phyloP scores from a whole-genome alignment of 805 yeast genomes.

The Hagleromyces aurorensis region DNA sequence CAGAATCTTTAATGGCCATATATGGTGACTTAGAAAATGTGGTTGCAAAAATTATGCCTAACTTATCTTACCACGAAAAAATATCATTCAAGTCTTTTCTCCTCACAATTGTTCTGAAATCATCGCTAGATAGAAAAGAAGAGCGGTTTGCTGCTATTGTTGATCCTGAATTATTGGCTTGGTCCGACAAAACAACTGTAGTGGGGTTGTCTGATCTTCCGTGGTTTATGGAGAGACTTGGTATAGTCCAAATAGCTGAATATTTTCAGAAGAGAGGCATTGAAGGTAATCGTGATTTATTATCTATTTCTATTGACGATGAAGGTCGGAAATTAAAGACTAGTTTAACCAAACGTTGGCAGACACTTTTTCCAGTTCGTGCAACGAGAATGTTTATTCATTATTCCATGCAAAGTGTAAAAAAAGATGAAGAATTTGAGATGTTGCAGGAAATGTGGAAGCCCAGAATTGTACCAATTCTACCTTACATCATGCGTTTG shows the following conservation, averaged over 20 bases:
- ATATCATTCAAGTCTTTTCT: constrained; percentile 91
- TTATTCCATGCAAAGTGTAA: constrained; percentile 86
- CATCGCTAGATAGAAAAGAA: constrained; percentile 62
- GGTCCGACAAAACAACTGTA: constrained; percentile 89
- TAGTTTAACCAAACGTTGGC: constrained; percentile 84
- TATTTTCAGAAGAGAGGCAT: constrained; percentile 82
- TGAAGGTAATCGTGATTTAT: constrained; percentile 62
- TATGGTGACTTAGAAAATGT: constrained; percentile 78
- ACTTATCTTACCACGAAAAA: constrained; percentile 81
- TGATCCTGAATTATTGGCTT: constrained; percentile 84
- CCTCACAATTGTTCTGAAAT: constrained; percentile 83
- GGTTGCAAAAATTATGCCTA: constrained; percentile 61
- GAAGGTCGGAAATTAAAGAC: constrained; percentile 70
- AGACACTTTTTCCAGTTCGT: constrained; percentile 87
- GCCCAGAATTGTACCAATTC: constrained; percentile 84
- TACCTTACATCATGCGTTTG: constrained; percentile 84
- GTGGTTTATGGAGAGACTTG: constrained; percentile 98
- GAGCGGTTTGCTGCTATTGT: constrained; percentile 81
- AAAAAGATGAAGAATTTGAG: constrained; percentile 67
- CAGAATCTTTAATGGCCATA: constrained; percentile 76
- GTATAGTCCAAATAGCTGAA: constrained; percentile 87
- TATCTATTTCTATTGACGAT: constrained; percentile 83
- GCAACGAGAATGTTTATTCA: constrained; percentile 93
- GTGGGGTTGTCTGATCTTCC: constrained; percentile 84
- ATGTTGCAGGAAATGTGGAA: constrained; percentile 71